Conservation (phyloP, 2,329 filamentous ascomycete species). For the Ophiocordyceps sinensis region DNA sequence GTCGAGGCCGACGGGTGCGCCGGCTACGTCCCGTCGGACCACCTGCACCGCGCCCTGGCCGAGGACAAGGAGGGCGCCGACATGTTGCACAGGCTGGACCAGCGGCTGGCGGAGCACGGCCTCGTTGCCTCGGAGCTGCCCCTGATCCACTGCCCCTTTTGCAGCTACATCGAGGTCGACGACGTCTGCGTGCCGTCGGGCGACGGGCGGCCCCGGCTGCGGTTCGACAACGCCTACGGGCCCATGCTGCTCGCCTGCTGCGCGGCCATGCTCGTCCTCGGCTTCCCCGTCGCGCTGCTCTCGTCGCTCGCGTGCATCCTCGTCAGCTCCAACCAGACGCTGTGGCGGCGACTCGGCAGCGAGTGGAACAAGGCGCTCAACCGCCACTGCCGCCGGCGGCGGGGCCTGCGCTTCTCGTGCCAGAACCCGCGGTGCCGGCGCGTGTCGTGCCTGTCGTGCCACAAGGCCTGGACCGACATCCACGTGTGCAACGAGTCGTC, state of each 20-base stretch:
- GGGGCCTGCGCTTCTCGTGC: slow-evolving; percentile 67
- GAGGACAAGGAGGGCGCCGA: slow-evolving; percentile 56
- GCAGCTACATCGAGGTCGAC: slow-evolving; percentile 80
- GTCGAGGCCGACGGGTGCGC: slow-evolving; percentile 55
- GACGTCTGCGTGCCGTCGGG: slow-evolving; percentile 50
- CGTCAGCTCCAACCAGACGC: slow-evolving; percentile 25
- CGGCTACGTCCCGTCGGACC: slow-evolving; percentile 55
- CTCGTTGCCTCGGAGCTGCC: slow-evolving; percentile 60
- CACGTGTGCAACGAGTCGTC: slow-evolving; percentile 83
- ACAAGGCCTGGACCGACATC: slow-evolving; percentile 72
- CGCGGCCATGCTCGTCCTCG: slow-evolving; percentile 38
- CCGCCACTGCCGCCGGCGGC: slow-evolving; percentile 54
- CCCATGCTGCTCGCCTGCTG: slow-evolving; percentile 36
- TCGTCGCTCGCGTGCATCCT: slow-evolving; percentile 30
- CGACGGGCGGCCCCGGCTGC: slow-evolving; percentile 41
- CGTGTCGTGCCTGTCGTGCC: slow-evolving; percentile 67
- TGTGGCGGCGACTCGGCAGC: slow-evolving; percentile 24
- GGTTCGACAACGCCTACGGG: slow-evolving; percentile 33
- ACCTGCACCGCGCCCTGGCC: slow-evolving; percentile 59
- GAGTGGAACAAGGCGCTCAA: slow-evolving; percentile 46
- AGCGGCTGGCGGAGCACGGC: slow-evolving; percentile 61
- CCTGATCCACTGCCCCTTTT: slow-evolving; percentile 78
- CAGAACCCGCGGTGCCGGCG: slow-evolving; percentile 52
- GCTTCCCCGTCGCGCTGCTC: slow-evolving; percentile 36
- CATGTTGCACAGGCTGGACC: slow-evolving; percentile 61